Percentiles rank a stretch among this genome's conserved stretches.
These are phyloP conservation scores for Talaromyces marneffei DNA, from an alignment of 2,329 filamentous ascomycete genomes.

Conservation along the genomic window DNA sequence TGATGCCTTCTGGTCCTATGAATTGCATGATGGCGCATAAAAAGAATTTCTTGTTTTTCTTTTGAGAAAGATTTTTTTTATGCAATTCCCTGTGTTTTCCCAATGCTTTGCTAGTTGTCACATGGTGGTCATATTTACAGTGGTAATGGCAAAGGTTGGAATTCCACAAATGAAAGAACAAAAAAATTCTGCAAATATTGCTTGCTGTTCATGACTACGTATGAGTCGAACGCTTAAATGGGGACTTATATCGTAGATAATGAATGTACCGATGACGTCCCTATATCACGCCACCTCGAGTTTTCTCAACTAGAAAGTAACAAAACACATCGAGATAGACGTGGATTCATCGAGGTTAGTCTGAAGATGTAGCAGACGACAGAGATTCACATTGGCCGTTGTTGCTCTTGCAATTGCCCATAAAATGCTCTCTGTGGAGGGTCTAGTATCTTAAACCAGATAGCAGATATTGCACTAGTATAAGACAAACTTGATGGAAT, in stretches of 20 bases:
- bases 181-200: conserved; percentile 21
- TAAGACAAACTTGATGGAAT: too few species aligned
- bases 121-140: conserved; percentile 15
- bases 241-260: too few species aligned
- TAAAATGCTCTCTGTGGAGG: not conserved
- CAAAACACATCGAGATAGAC: too few species aligned
- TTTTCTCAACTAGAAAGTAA: too few species aligned
- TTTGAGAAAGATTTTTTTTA: not conserved
- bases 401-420: not conserved
- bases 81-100: conserved; percentile 5
- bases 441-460: too few species aligned
- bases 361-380: not conserved
- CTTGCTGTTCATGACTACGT: not conserved
- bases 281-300: too few species aligned
- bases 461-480: too few species aligned
- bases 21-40: conserved; percentile 16
- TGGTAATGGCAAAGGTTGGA: conserved; percentile 26
- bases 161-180: conserved; percentile 31
- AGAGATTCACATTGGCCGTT: not conserved
- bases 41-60: not conserved
- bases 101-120: conserved; percentile 13
- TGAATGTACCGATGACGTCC: too few species aligned
- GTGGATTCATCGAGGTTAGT: too few species aligned
- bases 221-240: too few species aligned
- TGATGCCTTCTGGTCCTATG: conserved; percentile 12